Evolutionary conservation across 768 basidiomycete species (phyloP), one percentile per base, ranked within the genome.

Genomic region (Nidula microcarpa): DNA sequence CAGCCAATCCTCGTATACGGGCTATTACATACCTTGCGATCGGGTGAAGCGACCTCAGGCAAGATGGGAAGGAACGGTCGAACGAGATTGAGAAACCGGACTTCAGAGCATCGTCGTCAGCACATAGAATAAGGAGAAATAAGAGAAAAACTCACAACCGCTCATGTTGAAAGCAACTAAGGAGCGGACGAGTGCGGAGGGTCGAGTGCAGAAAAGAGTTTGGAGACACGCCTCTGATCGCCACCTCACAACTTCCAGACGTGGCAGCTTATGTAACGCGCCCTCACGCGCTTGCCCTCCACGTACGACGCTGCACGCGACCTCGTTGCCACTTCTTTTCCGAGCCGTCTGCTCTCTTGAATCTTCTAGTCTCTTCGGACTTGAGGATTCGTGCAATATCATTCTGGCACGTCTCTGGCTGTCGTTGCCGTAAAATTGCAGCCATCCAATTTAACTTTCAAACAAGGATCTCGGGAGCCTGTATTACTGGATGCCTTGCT

Each of bases 31-130:
- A 94, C 95, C 79, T 97, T 98, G 71, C 94, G 89, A 77, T 98
- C 95, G 50, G 96, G 96, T 47, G 95, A 94, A 57, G 95, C 93
- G 54, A 98, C 94, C 75, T 99, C 96, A 48, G 96, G 96, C 57
- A 98, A 80, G 65, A 98, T 87, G 48, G 93, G 91, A 74, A 98
- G 84, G 79, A 99, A 98, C 53, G 96, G 96, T 71, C 94, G 87
- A 75, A 97, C 95, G 66, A 96, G 92, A 77, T 96, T 95, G 65
- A 98, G 79, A 77, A 97, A 96, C 75, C 94, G 91, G 75, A 96
- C 94, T 96, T 62, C 37, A 43, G 4, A 35, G 23, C 23, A 47
- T 17, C n/a, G 7, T 32, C 37, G 60, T 5, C 62, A 49, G 47
- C 49, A 50, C 51, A 49, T 34, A 36, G 4, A 46, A 10, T 10